Percentiles rank a stretch among this genome's conserved stretches.
phyloP scores from a whole-genome alignment of 208 protist species.

The Wallacemonas sp. region DNA sequence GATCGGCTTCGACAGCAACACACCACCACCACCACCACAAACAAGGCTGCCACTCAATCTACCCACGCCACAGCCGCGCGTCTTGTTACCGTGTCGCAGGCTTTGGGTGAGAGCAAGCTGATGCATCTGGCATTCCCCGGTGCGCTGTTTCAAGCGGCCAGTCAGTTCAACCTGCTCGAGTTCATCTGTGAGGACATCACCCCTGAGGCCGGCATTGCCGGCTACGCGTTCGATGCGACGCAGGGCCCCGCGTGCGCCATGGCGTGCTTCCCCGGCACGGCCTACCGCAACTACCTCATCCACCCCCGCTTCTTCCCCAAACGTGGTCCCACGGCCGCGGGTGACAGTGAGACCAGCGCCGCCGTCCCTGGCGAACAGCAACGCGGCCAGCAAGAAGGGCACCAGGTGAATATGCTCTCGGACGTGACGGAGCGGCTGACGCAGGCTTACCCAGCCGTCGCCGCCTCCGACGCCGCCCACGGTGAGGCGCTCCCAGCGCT shows the following conservation, averaged over 20 bases:
- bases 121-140: conserved; percentile 26
- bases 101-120: conserved; percentile 22
- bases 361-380: background rate
- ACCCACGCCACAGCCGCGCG: no score
- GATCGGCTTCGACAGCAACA: background rate
- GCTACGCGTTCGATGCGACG: conserved; percentile 61
- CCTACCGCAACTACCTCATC: conserved; percentile 76
- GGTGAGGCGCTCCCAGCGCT: background rate
- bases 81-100: no score
- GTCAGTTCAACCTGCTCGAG: conserved; percentile 84
- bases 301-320: conserved; percentile 27
- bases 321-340: background rate
- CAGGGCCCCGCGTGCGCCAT: conserved; percentile 74
- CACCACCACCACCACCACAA: background rate
- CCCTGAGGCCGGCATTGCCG: conserved; percentile 52
- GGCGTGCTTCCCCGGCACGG: conserved; percentile 51
- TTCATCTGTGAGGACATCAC: conserved; percentile 33
- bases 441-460: background rate
- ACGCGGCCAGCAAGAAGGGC: conserved; percentile 33
- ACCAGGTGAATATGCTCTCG: conserved; percentile 33
- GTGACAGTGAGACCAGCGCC: background rate
- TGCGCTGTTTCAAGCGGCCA: conserved; percentile 68
- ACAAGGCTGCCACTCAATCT: background rate
- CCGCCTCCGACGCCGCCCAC: background rate
- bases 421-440: conserved; percentile 30